A percentile compares a stretch with the other conserved stretches of the same genome.
These are phyloP conservation scores for Gossypium longicalyx DNA, from an alignment of 345 rosid species.

Conservation along the genomic window DNA sequence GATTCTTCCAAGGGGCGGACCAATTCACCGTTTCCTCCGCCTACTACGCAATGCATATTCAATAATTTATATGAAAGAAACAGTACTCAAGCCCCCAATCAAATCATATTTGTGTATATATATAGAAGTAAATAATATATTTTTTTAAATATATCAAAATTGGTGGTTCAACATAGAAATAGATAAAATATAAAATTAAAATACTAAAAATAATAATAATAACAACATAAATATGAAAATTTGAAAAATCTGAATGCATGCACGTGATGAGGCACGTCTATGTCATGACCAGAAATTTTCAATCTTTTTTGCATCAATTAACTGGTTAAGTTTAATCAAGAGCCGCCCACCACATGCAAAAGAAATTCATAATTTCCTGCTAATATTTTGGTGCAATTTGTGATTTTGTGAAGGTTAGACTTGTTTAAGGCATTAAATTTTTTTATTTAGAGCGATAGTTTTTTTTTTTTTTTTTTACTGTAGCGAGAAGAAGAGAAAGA, in stretches of 20 bases:
- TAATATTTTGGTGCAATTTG: not conserved
- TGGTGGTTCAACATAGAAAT: not conserved
- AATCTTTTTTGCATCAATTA: not conserved
- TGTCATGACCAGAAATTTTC: not conserved
- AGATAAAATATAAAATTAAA: not conserved
- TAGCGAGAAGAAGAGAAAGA: too few species aligned
- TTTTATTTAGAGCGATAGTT: too few species aligned
- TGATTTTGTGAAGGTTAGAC: not conserved
- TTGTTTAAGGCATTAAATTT: not conserved
- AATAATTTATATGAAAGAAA: not conserved
- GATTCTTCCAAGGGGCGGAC: conserved; percentile 26
- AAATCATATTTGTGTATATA: not conserved
- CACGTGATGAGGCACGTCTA: conserved; percentile 27
- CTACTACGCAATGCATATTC: not conserved
- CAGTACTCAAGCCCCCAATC: conserved; percentile 3
- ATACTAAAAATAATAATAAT: not conserved
- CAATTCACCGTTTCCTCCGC: not conserved
- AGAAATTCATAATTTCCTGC: not conserved
- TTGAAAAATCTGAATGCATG: not conserved
- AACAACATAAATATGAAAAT: not conserved
- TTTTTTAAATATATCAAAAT: not conserved
- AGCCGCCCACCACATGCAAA: not conserved
- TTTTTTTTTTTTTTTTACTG: too few species aligned
- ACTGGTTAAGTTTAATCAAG: not conserved
- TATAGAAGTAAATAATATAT: not conserved